Conservation (phyloP, 1,139 yeast species). For the Saccharomyces pastorianus region DNA sequence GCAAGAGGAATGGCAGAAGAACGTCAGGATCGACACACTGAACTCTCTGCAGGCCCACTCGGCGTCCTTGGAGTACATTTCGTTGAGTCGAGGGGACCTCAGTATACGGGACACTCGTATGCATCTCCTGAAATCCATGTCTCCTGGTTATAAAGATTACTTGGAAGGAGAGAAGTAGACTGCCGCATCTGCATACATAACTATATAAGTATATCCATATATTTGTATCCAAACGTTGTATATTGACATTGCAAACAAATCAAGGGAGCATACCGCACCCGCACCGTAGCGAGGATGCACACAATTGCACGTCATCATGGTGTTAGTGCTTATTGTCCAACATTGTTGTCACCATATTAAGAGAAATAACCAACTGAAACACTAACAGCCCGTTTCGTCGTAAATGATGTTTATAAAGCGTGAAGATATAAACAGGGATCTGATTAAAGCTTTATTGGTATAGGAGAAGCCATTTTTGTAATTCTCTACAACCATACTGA, state of each 20-base stretch:
- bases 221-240: no score
- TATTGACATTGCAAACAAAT: no score
- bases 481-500: no score
- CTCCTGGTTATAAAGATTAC: background rate
- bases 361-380: background rate
- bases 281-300: no score
- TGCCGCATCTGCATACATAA: background rate
- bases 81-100: background rate
- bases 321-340: background rate
- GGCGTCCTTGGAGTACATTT: conserved; percentile 46
- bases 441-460: background rate
- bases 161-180: background rate
- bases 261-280: no score
- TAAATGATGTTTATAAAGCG: background rate
- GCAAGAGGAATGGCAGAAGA: conserved; percentile 33
- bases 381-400: background rate
- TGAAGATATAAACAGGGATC: background rate
- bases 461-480: background rate
- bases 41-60: conserved; percentile 66
- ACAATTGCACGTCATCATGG: no score
- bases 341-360: background rate
- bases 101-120: conserved; percentile 1
- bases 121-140: background rate
- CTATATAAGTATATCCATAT: background rate
- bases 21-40: conserved; percentile 67